Percentiles rank a stretch among this genome's conserved stretches.
These are phyloP conservation scores for Neonectria punicea DNA, from an alignment of 2,329 filamentous ascomycete species.

Conservation along the genomic window DNA sequence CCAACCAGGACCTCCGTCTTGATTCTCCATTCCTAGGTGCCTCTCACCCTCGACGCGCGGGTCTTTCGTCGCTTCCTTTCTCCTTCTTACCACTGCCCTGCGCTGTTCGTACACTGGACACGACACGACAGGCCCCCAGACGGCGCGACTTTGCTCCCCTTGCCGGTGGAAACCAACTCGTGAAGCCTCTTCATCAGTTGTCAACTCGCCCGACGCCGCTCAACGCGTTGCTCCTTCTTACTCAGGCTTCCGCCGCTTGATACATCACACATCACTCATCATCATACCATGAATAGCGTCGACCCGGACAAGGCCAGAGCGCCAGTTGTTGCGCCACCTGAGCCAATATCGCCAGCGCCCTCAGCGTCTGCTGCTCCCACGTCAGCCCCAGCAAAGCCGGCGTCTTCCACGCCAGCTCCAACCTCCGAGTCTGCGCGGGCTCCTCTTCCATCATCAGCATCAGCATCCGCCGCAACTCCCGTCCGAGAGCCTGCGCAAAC, in stretches of 20 bases:
- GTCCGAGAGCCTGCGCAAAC: constrained; percentile 22
- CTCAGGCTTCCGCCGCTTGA: neutral
- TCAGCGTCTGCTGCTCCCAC: constrained; percentile 36
- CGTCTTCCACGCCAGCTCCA: constrained; percentile 35
- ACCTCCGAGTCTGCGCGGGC: constrained; percentile 37
- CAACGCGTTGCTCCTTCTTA: constrained; percentile 9
- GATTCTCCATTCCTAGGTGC: constrained; percentile 39
- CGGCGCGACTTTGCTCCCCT: neutral
- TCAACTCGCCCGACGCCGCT: constrained; percentile 8
- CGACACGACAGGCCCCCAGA: neutral
- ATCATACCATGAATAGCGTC: constrained; percentile 40
- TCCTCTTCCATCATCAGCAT: constrained; percentile 25
- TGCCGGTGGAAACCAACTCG: constrained; percentile 13
- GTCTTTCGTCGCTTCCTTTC: constrained; percentile 16
- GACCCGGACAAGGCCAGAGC: constrained; percentile 41
- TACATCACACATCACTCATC: neutral
- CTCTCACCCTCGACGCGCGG: constrained; percentile 26
- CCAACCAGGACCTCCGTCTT: constrained; percentile 41
- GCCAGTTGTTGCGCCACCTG: constrained; percentile 40
- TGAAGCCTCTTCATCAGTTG: constrained; percentile 16
- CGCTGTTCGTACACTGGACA: neutral
- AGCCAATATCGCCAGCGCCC: constrained; percentile 42
- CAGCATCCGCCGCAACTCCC: constrained; percentile 17
- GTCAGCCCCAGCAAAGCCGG: constrained; percentile 30
- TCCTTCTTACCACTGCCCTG: constrained; percentile 17